These are phyloP conservation scores for Triticum turgidum DNA, from an alignment of 176 grass and related monocot species.

Conservation along the genomic window DNA sequence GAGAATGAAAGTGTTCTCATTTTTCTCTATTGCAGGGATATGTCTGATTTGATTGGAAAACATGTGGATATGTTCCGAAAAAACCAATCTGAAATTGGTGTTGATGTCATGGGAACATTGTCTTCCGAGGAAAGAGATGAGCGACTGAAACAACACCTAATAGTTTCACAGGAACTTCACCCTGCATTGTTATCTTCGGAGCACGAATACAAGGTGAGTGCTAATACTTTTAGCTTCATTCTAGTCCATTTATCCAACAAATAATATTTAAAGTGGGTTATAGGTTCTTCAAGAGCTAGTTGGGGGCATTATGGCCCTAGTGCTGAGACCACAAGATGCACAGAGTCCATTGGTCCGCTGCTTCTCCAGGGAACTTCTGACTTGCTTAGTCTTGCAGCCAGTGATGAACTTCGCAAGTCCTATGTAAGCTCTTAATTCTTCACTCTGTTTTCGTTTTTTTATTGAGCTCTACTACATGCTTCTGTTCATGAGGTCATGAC, in stretches of 20 bases:
- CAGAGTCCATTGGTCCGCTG: constrained; percentile 83
- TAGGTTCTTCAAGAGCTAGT: constrained; percentile 93
- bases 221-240: constrained; percentile 22
- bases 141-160: constrained; percentile 77
- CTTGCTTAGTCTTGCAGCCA: constrained; percentile 83
- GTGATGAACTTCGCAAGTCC: constrained; percentile 91
- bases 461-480: constrained; percentile 26
- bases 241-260: constrained; percentile 3
- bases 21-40: constrained; percentile 56
- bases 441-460: constrained; percentile 18
- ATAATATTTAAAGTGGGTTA: constrained; percentile 47
- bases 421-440: constrained; percentile 56
- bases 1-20: neutral
- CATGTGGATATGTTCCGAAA: constrained; percentile 89
- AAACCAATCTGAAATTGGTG: constrained; percentile 82
- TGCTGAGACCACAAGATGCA: constrained; percentile 84
- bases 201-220: constrained; percentile 79
- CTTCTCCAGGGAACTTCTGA: constrained; percentile 80
- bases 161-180: constrained; percentile 87
- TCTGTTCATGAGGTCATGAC: constrained; percentile 2
- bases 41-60: constrained; percentile 82
- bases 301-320: constrained; percentile 79
- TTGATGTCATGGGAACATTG: constrained; percentile 78
- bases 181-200: constrained; percentile 92
- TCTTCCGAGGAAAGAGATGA: constrained; percentile 99